Percentiles rank a stretch among this genome's conserved stretches.
These are phyloP conservation scores for Trametes gibbosa DNA, from an alignment of 768 basidiomycete genomes.

Conservation along the genomic window DNA sequence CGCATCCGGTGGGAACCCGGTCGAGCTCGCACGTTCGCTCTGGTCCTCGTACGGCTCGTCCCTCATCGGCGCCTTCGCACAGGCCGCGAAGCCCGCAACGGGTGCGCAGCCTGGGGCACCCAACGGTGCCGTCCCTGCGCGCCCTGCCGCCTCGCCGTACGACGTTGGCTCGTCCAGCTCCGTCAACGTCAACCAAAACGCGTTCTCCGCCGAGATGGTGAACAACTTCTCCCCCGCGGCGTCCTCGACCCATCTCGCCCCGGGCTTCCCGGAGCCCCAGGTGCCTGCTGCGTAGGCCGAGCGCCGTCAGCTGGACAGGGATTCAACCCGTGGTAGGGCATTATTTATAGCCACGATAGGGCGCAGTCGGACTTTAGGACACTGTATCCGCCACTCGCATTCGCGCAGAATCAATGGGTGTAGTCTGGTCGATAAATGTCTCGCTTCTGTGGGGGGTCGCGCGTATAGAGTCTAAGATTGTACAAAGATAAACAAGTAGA, in stretches of 20 bases:
- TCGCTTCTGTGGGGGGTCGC: too few species aligned
- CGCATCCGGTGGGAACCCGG: conserved; percentile 19
- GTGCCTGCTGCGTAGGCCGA: conserved; percentile 9
- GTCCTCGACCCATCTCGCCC: conserved; percentile 16
- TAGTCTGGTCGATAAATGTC: background rate
- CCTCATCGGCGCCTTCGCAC: conserved; percentile 32
- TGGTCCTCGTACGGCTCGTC: conserved; percentile 42
- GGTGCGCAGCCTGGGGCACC: background rate
- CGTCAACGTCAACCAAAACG: conserved; percentile 15
- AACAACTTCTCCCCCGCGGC: conserved; percentile 13
- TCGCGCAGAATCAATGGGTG: background rate
- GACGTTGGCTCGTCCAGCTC: conserved; percentile 19
- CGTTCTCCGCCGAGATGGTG: conserved; percentile 19
- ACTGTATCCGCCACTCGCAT: background rate
- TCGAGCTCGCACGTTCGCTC: conserved; percentile 23
- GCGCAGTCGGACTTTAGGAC: background rate
- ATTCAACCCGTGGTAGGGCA: background rate
- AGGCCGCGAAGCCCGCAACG: conserved; percentile 12
- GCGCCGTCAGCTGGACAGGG: background rate
- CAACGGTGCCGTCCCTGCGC: background rate
- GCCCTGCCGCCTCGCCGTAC: conserved; percentile 9
- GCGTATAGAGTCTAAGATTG: background rate
- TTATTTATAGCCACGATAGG: background rate
- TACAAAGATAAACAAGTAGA: conserved; percentile 1
- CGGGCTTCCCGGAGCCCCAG: conserved; percentile 43